Evolutionary conservation across 345 rosid genomes (phyloP).

Genomic region (Populus deltoides): DNA sequence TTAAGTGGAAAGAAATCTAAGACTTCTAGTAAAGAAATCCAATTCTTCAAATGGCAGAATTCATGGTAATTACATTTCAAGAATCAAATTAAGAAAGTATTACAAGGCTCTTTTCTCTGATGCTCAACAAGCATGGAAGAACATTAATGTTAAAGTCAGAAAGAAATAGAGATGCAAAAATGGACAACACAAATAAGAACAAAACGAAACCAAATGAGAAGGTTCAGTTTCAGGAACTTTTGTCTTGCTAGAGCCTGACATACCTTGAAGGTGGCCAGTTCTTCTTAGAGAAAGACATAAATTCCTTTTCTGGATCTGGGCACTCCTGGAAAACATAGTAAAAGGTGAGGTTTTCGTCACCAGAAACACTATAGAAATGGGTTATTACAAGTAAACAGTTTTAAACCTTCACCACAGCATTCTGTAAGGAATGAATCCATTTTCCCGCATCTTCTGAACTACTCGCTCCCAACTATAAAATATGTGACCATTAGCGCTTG

Average conservation of each 20-base stretch:
- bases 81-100: background rate
- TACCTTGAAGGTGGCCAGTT: constrained; percentile 54
- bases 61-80: background rate
- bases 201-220: background rate
- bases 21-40: background rate
- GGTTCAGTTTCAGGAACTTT: background rate
- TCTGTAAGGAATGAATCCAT: constrained; percentile 74
- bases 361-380: background rate
- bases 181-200: background rate
- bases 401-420: constrained; percentile 71
- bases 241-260: background rate
- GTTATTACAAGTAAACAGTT: background rate
- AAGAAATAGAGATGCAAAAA: background rate
- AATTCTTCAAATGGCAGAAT: background rate
- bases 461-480: constrained; percentile 73
- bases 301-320: constrained; percentile 43
- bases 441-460: constrained; percentile 93
- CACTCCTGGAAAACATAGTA: constrained; percentile 39
- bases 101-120: background rate
- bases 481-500: constrained; percentile 2
- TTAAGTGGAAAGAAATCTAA: background rate
- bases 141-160: background rate
- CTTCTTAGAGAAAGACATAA: constrained; percentile 51
- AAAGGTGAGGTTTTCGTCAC: constrained; percentile 16
- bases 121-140: background rate